Evolutionary conservation across 495 filamentous ascomycete species (phyloP).

Genomic region (Stereocaulon alpinum): DNA sequence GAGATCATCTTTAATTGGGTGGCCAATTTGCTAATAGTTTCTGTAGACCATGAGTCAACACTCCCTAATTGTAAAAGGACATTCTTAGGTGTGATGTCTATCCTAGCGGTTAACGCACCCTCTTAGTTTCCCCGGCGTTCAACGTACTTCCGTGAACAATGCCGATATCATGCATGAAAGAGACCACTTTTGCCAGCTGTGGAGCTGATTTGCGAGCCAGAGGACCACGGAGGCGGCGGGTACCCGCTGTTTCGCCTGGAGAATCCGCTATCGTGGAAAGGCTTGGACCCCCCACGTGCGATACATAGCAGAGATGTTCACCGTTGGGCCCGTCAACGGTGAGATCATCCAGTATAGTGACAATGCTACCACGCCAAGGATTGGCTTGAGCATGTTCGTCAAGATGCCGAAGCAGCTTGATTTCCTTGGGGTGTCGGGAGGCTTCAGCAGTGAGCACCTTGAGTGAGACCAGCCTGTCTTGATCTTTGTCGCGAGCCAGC

Average conservation of each 20-base stretch:
- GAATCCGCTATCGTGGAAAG: neutral
- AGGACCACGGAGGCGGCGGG: too few relatives aligned
- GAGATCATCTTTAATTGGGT: neutral
- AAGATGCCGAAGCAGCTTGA: neutral
- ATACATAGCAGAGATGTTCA: slow-evolving; percentile 35
- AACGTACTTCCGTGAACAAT: too few relatives aligned
- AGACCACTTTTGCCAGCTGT: too few relatives aligned
- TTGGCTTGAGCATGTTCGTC: slow-evolving; percentile 1
- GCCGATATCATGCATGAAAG: too few relatives aligned
- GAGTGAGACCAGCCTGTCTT: slow-evolving; percentile 1
- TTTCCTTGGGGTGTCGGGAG: neutral
- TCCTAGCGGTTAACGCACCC: neutral
- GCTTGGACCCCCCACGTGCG: slow-evolving; percentile 19
- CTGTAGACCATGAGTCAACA: neutral
- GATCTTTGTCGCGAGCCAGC: slow-evolving; percentile 37
- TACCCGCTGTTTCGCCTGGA: too few relatives aligned
- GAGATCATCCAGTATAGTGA: slow-evolving; percentile 34
- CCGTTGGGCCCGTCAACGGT: slow-evolving; percentile 34
- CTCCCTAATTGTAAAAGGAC: neutral
- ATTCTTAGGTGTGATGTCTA: slow-evolving; percentile 1
- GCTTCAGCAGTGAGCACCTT: slow-evolving; percentile 9
- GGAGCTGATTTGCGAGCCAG: too few relatives aligned
- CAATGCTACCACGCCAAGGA: slow-evolving; percentile 24
- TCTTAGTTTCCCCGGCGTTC: neutral
- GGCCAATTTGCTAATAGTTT: neutral